Percentiles rank a stretch among this genome's conserved stretches.
Evolutionary conservation across 192 early-diverging fungal species (phyloP).

Genomic region (Chytriomyces hyalinus): DNA sequence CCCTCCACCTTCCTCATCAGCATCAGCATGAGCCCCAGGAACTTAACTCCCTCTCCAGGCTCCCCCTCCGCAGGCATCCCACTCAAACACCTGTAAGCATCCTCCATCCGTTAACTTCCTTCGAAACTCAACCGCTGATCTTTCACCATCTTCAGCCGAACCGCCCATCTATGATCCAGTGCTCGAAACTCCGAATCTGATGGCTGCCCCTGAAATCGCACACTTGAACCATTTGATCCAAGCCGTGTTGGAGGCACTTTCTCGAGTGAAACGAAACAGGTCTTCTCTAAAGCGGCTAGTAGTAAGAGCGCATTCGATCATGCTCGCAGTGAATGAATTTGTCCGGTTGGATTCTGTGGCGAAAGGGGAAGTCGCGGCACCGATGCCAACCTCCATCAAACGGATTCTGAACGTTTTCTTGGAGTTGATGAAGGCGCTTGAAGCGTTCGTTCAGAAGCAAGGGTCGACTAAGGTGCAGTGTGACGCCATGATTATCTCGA

Average conservation of each 20-base stretch:
- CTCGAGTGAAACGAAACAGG: background rate
- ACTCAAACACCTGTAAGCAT: too few species aligned
- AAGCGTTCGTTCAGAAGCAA: slow-evolving; percentile 19
- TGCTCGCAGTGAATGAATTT: background rate
- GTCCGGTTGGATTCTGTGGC: background rate
- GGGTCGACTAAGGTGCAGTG: background rate
- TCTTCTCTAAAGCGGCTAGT: background rate
- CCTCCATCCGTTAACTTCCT: too few species aligned
- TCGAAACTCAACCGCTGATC: too few species aligned
- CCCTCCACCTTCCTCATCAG: too few species aligned
- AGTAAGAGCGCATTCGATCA: background rate
- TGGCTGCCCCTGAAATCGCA: background rate
- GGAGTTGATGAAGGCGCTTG: slow-evolving; percentile 5
- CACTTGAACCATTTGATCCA: background rate
- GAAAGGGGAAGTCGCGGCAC: background rate
- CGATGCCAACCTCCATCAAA: background rate
- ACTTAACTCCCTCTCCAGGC: too few species aligned
- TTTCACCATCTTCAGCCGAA: too few species aligned
- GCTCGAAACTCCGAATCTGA: too few species aligned
- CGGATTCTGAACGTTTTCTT: background rate
- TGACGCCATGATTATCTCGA: too few species aligned
- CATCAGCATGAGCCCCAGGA: too few species aligned
- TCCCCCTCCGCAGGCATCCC: too few species aligned
- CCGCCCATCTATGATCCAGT: too few species aligned
- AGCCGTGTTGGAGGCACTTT: background rate